These are phyloP conservation scores for Cystobasidium slooffiae DNA, from an alignment of 1,284 basidiomycete species.

Conservation along the genomic window DNA sequence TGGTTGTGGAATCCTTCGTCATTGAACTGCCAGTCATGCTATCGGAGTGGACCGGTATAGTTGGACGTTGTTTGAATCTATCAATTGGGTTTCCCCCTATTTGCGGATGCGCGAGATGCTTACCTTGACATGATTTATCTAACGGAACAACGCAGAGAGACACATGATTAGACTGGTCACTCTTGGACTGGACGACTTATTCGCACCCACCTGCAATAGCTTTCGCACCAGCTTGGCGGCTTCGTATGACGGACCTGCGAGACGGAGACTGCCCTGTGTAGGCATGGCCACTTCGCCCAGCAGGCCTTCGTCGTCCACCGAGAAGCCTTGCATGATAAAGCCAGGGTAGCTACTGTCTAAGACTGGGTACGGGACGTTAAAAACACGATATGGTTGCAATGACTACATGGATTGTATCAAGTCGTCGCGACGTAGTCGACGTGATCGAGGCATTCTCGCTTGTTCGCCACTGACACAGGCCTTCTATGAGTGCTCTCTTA, in stretches of 20 bases:
- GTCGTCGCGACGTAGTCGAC: background rate
- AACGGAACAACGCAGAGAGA: background rate
- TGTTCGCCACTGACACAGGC: background rate
- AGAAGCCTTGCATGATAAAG: conserved; percentile 11
- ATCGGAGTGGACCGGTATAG: background rate
- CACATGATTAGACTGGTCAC: background rate
- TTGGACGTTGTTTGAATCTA: background rate
- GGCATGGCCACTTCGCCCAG: conserved; percentile 39
- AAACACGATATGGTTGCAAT: too few species aligned
- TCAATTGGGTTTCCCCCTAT: background rate
- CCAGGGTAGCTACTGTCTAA: background rate
- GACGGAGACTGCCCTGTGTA: conserved; percentile 29
- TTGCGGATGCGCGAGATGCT: background rate
- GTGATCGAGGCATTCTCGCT: background rate
- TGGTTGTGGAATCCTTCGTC: conserved; percentile 53
- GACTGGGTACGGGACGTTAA: too few species aligned
- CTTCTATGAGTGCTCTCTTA: background rate
- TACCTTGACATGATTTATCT: conserved; percentile 50
- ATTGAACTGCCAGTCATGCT: conserved; percentile 51
- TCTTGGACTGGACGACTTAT: background rate
- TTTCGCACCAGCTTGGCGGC: conserved; percentile 13
- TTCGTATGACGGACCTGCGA: conserved; percentile 41
- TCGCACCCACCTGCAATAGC: conserved; percentile 6
- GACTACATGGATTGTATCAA: too few species aligned
- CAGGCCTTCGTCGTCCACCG: conserved; percentile 27